Conservation (phyloP, 352 stramenopile species). For the Phytophthora tubulina region DNA sequence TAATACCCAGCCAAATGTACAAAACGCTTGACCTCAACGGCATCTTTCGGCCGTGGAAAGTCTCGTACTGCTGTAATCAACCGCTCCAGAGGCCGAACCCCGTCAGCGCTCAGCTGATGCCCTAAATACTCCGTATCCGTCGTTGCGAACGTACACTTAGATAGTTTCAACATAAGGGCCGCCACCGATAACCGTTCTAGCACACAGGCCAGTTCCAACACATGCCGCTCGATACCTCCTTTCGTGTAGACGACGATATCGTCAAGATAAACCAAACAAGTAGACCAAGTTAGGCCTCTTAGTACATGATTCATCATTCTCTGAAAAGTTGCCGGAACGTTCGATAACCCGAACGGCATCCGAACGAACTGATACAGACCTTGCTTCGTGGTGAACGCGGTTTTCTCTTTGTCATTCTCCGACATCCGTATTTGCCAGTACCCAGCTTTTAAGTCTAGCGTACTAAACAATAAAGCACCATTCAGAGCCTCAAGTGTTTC, state of each 20-base stretch:
- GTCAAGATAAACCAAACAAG: too few relatives aligned
- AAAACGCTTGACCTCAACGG: background rate
- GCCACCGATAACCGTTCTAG: background rate
- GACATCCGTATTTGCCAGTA: too few relatives aligned
- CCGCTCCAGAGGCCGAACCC: background rate
- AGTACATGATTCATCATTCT: background rate
- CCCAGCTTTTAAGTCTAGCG: too few relatives aligned
- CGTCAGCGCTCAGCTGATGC: background rate
- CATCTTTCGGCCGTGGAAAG: background rate
- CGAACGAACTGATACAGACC: background rate
- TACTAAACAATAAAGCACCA: too few relatives aligned
- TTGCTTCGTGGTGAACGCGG: background rate
- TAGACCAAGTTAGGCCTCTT: background rate
- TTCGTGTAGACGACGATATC: background rate
- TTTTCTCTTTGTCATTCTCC: background rate
- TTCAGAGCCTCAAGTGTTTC: too few relatives aligned
- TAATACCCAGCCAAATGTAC: constrained; percentile 8
- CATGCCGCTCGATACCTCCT: background rate
- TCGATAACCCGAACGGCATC: background rate
- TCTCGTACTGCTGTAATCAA: background rate
- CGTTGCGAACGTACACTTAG: background rate
- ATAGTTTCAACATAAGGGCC: background rate
- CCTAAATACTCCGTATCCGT: background rate
- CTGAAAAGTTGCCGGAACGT: background rate
- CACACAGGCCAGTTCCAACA: background rate